A percentile compares a stretch with the other conserved stretches of the same genome.
Conservation (phyloP, 2,329 filamentous ascomycete genomes). For the Colletotrichum cuscutae region DNA sequence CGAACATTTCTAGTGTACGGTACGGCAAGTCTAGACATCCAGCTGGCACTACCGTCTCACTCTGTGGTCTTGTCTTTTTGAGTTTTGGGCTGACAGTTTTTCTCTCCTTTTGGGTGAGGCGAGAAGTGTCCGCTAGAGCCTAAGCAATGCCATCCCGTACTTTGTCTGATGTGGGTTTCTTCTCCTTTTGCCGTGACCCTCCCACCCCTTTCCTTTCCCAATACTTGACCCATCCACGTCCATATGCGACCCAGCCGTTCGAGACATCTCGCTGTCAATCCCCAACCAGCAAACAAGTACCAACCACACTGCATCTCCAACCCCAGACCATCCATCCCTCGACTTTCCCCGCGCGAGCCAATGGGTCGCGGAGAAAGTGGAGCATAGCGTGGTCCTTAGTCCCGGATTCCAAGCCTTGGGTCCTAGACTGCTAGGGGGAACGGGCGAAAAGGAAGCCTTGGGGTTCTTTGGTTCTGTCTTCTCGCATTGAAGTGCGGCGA, state of each 20-base stretch:
- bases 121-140: background rate
- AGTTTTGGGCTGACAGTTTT: background rate
- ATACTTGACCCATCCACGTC: background rate
- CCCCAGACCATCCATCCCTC: constrained; percentile 26
- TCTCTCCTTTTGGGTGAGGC: background rate
- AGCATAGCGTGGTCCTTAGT: constrained; percentile 6
- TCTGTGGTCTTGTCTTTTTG: background rate
- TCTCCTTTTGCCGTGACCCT: background rate
- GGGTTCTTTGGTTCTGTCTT: background rate
- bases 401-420: constrained; percentile 16
- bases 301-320: background rate
- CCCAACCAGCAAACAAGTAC: background rate
- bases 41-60: background rate
- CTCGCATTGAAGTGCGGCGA: constrained; percentile 9
- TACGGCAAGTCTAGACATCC: constrained; percentile 8
- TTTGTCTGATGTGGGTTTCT: background rate
- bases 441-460: background rate
- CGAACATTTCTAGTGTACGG: background rate
- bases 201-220: background rate
- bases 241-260: background rate
- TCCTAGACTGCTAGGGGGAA: background rate
- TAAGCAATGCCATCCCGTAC: background rate
- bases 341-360: constrained; percentile 28
- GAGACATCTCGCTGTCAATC: background rate
- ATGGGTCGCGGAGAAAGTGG: constrained; percentile 33